Base-by-base conservation (phyloP, 2,329 filamentous ascomycete species). In the Fonsecaea multimorphosa region DNA sequence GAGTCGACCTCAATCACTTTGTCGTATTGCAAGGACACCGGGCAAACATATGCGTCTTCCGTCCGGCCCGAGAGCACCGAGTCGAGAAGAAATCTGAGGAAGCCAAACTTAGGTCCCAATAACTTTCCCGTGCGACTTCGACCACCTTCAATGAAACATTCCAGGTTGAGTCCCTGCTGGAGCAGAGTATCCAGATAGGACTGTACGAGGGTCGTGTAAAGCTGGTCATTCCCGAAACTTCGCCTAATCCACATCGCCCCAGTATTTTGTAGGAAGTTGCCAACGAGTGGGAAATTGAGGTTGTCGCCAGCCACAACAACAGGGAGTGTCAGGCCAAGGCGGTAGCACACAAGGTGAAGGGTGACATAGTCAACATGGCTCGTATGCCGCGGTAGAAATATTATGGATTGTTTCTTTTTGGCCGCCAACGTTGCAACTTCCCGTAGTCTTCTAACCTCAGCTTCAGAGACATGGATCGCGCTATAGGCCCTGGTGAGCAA, bases 1-100 rank as follows among this genome's bases (percentile, higher is more conserved):
- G 93, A 95, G 78, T 97, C 93, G 0, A 96, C 97, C 78, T 99
- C 95, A 66, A 99, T 96, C 63, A 99, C 95, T 76, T 98, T 99
- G 82, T 99, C 95, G 75, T 99, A 99, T 76, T 99, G 95, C 0
- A 93, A 97, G 77, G 91, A 96, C 53, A 99, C 95, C 0, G 95
- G 95, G 72, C 94, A 97, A 59, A 99, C 92, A 49, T 97, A 91
- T 34, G 92, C 89, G 77, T 99, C 95, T 54, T 96, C 84, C 0
- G 97, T 93, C 6, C 93, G 86, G 0, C 93, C 93, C 0, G 92
- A 96, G 5, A 97, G 81, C 14, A 99, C 84, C 71, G 92, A 96
- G 72, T 99, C 95, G 19, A 99, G 81, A 44, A 98, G 86, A 73
- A 97, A 99, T 73, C 88, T 91, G 31, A 99, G 81, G 65, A 99